Conservation (phyloP, 2,329 filamentous ascomycete species). For the Aspergillus spinulosporus region DNA sequence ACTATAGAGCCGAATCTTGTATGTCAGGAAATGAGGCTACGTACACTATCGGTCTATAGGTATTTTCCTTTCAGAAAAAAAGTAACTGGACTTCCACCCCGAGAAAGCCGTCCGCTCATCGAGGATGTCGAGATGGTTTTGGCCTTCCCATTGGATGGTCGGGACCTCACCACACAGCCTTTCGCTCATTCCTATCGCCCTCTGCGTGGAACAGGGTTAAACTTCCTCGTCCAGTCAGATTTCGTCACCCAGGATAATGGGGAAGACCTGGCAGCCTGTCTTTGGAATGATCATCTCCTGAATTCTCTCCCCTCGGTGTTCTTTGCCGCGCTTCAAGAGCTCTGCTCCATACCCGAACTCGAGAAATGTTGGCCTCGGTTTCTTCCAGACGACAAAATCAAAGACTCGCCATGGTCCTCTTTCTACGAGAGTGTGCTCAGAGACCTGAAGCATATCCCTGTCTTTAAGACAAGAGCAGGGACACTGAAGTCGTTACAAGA, state of each 20-base stretch:
- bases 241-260: background rate
- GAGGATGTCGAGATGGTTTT: slow-evolving; percentile 1
- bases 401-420: background rate
- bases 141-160: background rate
- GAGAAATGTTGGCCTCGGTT: background rate
- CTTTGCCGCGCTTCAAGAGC: background rate
- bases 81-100: background rate
- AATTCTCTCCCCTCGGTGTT: background rate
- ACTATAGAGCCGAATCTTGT: background rate
- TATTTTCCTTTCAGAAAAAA: background rate
- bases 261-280: background rate
- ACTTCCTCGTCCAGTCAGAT: slow-evolving; percentile 6
- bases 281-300: slow-evolving; percentile 7
- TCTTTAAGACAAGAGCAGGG: slow-evolving; percentile 8
- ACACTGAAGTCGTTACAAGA: background rate
- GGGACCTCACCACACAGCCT: background rate
- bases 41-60: background rate
- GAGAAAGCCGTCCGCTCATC: background rate
- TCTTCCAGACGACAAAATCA: background rate
- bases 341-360: background rate
- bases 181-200: background rate
- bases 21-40: too few species aligned
- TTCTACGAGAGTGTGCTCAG: background rate
- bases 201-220: background rate
- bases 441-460: background rate